Percentiles rank a stretch among this genome's conserved stretches.
These are phyloP conservation scores for Pinus albicaulis DNA, from an alignment of 75 land plant genomes.

Conservation along the genomic window DNA sequence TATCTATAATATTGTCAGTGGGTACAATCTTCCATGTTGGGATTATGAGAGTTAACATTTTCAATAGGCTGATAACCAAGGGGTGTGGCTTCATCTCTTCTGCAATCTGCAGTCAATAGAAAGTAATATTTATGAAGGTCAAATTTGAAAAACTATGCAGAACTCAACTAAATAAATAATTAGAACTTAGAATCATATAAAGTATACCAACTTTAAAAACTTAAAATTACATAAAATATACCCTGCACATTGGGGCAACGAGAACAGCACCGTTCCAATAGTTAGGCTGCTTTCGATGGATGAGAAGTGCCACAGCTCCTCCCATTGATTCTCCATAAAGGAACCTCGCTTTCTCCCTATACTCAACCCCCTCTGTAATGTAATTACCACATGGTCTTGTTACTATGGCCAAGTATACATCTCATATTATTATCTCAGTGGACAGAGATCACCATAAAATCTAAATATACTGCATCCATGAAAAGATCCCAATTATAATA, in stretches of 20 bases:
- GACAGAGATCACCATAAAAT: too few relatives aligned
- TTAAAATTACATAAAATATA: not conserved
- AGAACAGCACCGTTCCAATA: conserved; percentile 25
- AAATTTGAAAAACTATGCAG: too few relatives aligned
- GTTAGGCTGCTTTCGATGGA: conserved; percentile 6
- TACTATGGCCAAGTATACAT: too few relatives aligned
- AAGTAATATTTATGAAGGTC: not conserved
- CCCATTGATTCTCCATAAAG: conserved; percentile 35
- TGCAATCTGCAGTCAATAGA: conserved; percentile 48
- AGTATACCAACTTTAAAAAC: not conserved
- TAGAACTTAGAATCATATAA: not conserved
- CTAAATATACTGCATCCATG: too few relatives aligned
- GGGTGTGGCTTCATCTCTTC: conserved; percentile 63
- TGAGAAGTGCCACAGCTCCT: conserved; percentile 25
- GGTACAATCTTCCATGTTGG: conserved; percentile 71
- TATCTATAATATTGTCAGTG: conserved; percentile 36
- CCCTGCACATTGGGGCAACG: conserved; percentile 35
- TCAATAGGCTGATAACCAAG: conserved; percentile 28
- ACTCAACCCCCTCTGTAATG: conserved; percentile 12
- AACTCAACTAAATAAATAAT: too few relatives aligned
- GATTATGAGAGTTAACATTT: conserved; percentile 24
- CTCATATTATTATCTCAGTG: too few relatives aligned
- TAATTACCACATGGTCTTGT: too few relatives aligned
- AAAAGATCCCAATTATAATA: too few relatives aligned
- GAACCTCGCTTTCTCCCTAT: conserved; percentile 14